A percentile compares a stretch with the other conserved stretches of the same genome.
These are phyloP conservation scores for Hydnomerulius pinastri DNA, from an alignment of 768 basidiomycete species.

Conservation along the genomic window DNA sequence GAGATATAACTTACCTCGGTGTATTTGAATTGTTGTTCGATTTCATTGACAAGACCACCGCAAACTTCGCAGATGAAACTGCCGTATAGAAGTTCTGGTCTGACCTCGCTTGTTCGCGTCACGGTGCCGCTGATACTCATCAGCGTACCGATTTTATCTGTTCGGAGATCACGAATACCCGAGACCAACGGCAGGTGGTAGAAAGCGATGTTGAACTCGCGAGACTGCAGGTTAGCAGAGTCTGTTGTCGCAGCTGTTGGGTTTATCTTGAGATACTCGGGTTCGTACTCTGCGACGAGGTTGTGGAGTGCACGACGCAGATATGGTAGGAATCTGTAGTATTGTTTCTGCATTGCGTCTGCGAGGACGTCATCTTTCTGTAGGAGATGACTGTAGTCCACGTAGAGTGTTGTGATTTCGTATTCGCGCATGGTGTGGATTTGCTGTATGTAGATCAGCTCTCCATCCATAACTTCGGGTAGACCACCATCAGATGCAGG, in stretches of 20 bases:
- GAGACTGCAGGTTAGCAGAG: conserved; percentile 84
- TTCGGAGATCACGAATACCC: conserved; percentile 90
- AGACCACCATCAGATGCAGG: conserved; percentile 73
- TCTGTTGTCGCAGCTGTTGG: conserved; percentile 85
- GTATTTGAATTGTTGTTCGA: conserved; percentile 99
- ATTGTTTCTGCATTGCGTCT: conserved; percentile 90
- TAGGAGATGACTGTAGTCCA: conserved; percentile 91
- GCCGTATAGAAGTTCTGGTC: conserved; percentile 91
- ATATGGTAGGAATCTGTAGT: conserved; percentile 96
- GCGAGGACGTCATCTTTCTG: conserved; percentile 92
- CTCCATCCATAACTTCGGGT: conserved; percentile 56
- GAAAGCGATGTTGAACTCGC: conserved; percentile 95
- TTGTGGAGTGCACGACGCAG: conserved; percentile 89
- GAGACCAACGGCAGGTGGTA: conserved; percentile 93
- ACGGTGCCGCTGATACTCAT: conserved; percentile 97
- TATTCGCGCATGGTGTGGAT: conserved; percentile 95
- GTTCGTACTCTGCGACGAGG: conserved; percentile 86
- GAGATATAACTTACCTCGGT: conserved; percentile 80
- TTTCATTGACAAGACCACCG: conserved; percentile 80
- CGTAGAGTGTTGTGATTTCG: conserved; percentile 92
- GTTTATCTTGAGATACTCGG: conserved; percentile 94
- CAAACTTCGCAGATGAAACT: conserved; percentile 94
- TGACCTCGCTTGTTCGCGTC: conserved; percentile 94
- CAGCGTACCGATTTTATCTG: conserved; percentile 91
- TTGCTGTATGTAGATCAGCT: conserved; percentile 86